Conservation (phyloP, 768 basidiomycete species). For the Leccinum aurantiacum region DNA sequence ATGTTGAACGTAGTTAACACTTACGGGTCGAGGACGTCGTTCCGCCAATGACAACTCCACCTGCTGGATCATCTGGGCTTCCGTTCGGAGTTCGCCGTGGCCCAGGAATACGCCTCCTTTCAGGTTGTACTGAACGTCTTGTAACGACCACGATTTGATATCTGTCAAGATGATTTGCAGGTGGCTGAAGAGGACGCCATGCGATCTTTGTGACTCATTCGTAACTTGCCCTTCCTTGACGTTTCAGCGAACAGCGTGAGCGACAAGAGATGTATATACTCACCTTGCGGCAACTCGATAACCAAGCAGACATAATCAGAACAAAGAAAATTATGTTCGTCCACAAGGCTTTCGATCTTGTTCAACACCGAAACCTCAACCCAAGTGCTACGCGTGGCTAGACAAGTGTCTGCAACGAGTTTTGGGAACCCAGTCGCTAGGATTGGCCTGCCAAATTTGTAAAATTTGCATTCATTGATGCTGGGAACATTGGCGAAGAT, state of each 20-base stretch:
- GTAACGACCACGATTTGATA: neutral
- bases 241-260: neutral
- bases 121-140: neutral
- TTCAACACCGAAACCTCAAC: neutral
- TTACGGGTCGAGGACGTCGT: too few species aligned
- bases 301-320: neutral
- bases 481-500: too few species aligned
- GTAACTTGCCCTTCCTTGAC: too few species aligned
- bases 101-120: neutral
- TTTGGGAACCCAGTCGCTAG: too few species aligned
- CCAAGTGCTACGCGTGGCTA: neutral
- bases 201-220: neutral
- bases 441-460: too few species aligned
- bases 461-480: too few species aligned
- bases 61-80: too few species aligned
- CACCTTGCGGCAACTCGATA: neutral
- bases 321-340: neutral
- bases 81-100: too few species aligned
- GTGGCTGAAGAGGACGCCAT: neutral
- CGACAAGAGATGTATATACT: neutral
- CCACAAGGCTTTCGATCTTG: neutral
- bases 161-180: neutral
- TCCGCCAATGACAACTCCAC: too few species aligned
- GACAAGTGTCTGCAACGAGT: too few species aligned
- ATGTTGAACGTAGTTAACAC: too few species aligned